Evolutionary conservation across 345 rosid species (phyloP).

Genomic region (Abelmoschus esculentus): DNA sequence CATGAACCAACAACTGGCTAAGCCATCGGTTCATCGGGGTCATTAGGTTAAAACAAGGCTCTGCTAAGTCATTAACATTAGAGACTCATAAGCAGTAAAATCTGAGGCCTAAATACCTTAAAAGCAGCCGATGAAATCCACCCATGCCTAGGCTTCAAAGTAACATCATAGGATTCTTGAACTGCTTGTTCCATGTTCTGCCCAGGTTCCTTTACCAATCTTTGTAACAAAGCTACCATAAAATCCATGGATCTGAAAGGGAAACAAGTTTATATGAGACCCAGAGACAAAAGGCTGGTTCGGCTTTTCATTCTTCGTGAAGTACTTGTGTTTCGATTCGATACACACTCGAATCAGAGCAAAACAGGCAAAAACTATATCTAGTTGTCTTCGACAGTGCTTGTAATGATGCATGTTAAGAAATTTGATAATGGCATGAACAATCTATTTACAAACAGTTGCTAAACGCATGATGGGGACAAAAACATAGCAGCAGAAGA

Average conservation of each 20-base stretch:
- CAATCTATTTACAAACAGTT: background rate
- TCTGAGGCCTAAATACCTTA: slow-evolving; percentile 35
- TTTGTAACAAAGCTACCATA: slow-evolving; percentile 42
- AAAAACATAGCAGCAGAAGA: background rate
- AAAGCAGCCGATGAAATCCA: slow-evolving; percentile 95
- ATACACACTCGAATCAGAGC: background rate
- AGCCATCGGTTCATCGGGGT: background rate
- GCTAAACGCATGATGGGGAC: background rate
- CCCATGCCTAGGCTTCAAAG: slow-evolving; percentile 85
- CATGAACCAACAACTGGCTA: background rate
- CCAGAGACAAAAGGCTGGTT: background rate
- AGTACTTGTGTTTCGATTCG: background rate
- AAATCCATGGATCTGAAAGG: slow-evolving; percentile 66
- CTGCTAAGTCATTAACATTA: background rate
- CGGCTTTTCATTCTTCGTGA: background rate
- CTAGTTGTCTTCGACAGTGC: background rate
- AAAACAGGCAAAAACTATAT: background rate
- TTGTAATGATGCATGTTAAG: background rate
- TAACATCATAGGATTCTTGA: slow-evolving; percentile 60
- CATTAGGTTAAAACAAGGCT: background rate
- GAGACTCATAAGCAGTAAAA: background rate
- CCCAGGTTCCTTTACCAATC: slow-evolving; percentile 41
- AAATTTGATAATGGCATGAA: background rate
- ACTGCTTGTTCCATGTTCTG: slow-evolving; percentile 65
- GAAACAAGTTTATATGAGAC: background rate